Evolutionary conservation across 1,139 yeast species (phyloP), one percentile per base, ranked within the genome.

Genomic region (Debaryomyces fabryi): DNA sequence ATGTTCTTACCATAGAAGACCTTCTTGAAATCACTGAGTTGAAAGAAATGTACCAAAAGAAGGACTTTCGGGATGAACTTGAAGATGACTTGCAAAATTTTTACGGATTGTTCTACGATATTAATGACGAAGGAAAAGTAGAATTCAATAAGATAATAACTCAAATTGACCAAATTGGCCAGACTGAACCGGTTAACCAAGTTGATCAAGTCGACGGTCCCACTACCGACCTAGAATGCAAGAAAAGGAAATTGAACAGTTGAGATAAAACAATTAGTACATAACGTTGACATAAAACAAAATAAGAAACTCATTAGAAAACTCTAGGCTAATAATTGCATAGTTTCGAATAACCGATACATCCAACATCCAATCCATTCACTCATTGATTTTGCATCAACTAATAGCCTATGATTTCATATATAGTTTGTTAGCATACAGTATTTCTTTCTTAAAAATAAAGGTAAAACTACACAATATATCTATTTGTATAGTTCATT

Each of bases 101-200:
- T 48, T 56, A 55, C 35, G 54, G 50, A 10, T 54, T 72, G 34
- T 72, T 75, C 46, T 74, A 72, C 48, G 65, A 62, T 41, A 56
- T 75, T 0, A 51, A 48, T 6, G 63, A 54, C 3, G 50, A 56
- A 15, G 70, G 72, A 3, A 49, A 46, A 18, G 68, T 72, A 2
- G 64, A 63, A 25, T 71, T 66, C 40, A 46, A 54, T 0, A 63
- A 61, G 47, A 49, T 44, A 3, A 59, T 71, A 3, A 36, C 36
- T 2, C 58, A 58, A 1, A 52, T 61, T 2, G 59, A 58, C 24
- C 39, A 43, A 13, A 36, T 42, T 12, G 6, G n/a, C 6, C 20
- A 20, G 24, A 12, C 30, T 12, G 30, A 27, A 9, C 6, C 30
- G 6, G 13, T 27, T 12, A 27, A 27, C n/a, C 13, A 27, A 27